These are phyloP conservation scores for Datisca glomerata DNA, from an alignment of 306 rosid genomes.

Conservation along the genomic window DNA sequence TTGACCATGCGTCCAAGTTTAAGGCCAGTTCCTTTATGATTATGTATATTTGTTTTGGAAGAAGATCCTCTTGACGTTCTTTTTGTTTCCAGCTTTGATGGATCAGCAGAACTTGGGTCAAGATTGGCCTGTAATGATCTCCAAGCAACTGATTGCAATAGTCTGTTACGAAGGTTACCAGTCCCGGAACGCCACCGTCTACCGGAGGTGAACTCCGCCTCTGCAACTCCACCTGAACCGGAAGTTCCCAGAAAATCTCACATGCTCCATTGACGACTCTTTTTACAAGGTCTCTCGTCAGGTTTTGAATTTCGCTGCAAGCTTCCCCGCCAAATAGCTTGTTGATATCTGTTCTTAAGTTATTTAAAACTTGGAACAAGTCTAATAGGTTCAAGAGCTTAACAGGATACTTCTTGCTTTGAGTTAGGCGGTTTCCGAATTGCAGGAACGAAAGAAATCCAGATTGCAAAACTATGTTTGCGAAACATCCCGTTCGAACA, in stretches of 20 bases:
- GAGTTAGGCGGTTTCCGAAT: conserved; percentile 48
- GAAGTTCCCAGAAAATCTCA: conserved; percentile 70
- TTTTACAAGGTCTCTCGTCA: conserved; percentile 59
- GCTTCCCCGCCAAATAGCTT: conserved; percentile 44
- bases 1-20: conserved; percentile 76
- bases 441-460: conserved; percentile 50
- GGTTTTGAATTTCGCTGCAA: conserved; percentile 41
- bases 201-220: conserved; percentile 55
- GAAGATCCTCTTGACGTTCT: conserved; percentile 25
- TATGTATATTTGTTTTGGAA: conserved; percentile 26
- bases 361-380: conserved; percentile 47
- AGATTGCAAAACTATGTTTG: conserved; percentile 40
- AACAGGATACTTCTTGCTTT: conserved; percentile 46
- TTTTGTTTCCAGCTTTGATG: conserved; percentile 57
- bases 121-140: conserved; percentile 38
- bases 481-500: conserved; percentile 35
- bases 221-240: conserved; percentile 60
- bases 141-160: conserved; percentile 60
- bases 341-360: conserved; percentile 51
- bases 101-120: conserved; percentile 50
- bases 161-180: conserved; percentile 52
- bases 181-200: conserved; percentile 69
- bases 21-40: conserved; percentile 54
- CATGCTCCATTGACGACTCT: conserved; percentile 45
- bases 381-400: conserved; percentile 68